These are phyloP conservation scores for Hypoxylon fuscum DNA, from an alignment of 495 filamentous ascomycete genomes.

Conservation along the genomic window DNA sequence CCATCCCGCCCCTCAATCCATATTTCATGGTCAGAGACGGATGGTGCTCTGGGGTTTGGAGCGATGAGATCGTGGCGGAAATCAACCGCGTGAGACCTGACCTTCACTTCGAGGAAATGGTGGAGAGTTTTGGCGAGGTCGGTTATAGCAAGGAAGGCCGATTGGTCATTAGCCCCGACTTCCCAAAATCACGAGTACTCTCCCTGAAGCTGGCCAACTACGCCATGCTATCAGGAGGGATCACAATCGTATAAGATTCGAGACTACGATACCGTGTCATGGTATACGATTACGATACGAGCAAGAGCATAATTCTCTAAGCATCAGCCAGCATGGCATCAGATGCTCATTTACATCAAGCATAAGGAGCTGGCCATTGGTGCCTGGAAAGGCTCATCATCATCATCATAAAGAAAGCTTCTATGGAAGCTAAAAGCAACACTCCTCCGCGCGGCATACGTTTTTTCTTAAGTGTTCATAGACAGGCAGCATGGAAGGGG, in stretches of 20 bases:
- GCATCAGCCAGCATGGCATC: neutral
- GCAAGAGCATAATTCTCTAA: neutral
- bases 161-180: slow-evolving; percentile 56
- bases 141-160: slow-evolving; percentile 62
- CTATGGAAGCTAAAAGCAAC: slow-evolving; percentile 13
- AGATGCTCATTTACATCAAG: neutral
- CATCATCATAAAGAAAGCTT: slow-evolving; percentile 14
- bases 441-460: neutral
- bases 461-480: slow-evolving; percentile 6
- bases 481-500: slow-evolving; percentile 2
- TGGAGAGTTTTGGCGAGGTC: slow-evolving; percentile 63
- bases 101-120: slow-evolving; percentile 64
- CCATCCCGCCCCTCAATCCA: slow-evolving; percentile 68
- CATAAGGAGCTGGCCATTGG: neutral
- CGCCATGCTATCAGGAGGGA: slow-evolving; percentile 51
- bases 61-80: slow-evolving; percentile 66
- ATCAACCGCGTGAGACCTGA: slow-evolving; percentile 63
- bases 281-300: slow-evolving; percentile 3
- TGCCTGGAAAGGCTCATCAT: neutral
- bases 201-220: slow-evolving; percentile 61
- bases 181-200: slow-evolving; percentile 53
- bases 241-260: slow-evolving; percentile 45
- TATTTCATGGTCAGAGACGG: slow-evolving; percentile 68
- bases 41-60: slow-evolving; percentile 73
- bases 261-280: neutral